Percentiles rank a stretch among this genome's conserved stretches.
These are phyloP conservation scores for Rhypophila decipiens DNA, from an alignment of 495 filamentous ascomycete species.

Conservation along the genomic window DNA sequence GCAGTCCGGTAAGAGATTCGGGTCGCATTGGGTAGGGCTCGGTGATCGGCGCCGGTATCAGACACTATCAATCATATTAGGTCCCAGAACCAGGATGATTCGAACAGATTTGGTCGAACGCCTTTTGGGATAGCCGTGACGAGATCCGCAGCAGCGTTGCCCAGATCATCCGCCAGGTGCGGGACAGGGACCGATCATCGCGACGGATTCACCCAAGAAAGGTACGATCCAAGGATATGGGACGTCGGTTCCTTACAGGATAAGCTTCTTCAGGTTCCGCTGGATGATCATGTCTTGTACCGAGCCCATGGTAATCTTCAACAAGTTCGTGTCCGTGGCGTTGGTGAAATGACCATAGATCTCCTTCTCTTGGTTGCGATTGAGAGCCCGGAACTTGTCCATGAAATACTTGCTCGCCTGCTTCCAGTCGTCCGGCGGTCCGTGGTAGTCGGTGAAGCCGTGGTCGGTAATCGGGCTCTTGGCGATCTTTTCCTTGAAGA, in stretches of 20 bases:
- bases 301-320: slow-evolving; percentile 95
- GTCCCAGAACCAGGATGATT: no score
- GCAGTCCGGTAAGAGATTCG: not conserved
- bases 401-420: slow-evolving; percentile 78
- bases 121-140: not conserved
- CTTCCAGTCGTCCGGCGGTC: slow-evolving; percentile 45
- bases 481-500: slow-evolving; percentile 85
- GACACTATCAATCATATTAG: not conserved
- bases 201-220: not conserved
- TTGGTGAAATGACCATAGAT: slow-evolving; percentile 94
- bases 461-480: slow-evolving; percentile 78
- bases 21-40: not conserved
- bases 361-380: slow-evolving; percentile 77
- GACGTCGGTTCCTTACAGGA: slow-evolving; percentile 58
- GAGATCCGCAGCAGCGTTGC: not conserved
- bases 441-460: slow-evolving; percentile 83
- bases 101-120: no score
- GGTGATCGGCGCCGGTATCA: not conserved
- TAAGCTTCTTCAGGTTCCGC: slow-evolving; percentile 88
- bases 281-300: slow-evolving; percentile 99
- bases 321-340: slow-evolving; percentile 87
- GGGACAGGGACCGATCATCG: not conserved
- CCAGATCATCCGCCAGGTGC: not conserved
- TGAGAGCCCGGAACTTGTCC: slow-evolving; percentile 80
- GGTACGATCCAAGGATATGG: not conserved